These are phyloP conservation scores for Abortiporus biennis DNA, from an alignment of 1,284 basidiomycete species.

Conservation along the genomic window DNA sequence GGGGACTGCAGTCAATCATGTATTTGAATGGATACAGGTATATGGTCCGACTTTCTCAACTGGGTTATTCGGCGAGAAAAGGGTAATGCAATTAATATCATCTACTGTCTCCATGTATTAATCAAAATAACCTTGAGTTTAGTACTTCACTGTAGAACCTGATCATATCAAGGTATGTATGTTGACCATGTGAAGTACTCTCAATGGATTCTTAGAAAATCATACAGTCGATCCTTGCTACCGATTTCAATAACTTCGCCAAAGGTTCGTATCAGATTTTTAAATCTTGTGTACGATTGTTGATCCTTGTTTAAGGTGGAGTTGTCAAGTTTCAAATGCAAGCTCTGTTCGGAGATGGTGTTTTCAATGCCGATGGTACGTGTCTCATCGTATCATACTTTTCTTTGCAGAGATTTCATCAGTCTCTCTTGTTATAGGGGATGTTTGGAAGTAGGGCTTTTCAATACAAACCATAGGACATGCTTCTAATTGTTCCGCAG, in stretches of 20 bases:
- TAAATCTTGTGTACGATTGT: neutral
- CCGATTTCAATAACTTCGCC: constrained; percentile 35
- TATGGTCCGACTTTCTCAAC: constrained; percentile 17
- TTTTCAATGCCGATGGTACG: constrained; percentile 5
- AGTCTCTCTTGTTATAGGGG: constrained; percentile 20
- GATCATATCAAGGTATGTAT: constrained; percentile 26
- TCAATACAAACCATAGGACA: neutral
- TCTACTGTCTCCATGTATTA: neutral
- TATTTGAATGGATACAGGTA: constrained; percentile 12
- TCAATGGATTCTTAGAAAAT: neutral
- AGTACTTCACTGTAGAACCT: constrained; percentile 28
- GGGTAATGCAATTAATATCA: constrained; percentile 10
- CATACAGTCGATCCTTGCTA: constrained; percentile 30
- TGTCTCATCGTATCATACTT: neutral
- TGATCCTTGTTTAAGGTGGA: constrained; percentile 9
- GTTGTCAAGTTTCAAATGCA: constrained; percentile 1
- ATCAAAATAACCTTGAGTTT: neutral
- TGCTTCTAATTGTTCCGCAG: constrained; percentile 13
- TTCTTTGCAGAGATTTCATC: constrained; percentile 14
- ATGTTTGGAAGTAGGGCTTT: constrained; percentile 32
- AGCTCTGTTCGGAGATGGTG: constrained; percentile 2
- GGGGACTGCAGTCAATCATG: constrained; percentile 12
- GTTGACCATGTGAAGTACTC: neutral
- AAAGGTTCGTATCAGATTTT: constrained; percentile 28
- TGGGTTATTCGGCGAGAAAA: constrained; percentile 12